Evolutionary conservation across 305 asterid species (phyloP).

Genomic region (Fraxinus paxiana): DNA sequence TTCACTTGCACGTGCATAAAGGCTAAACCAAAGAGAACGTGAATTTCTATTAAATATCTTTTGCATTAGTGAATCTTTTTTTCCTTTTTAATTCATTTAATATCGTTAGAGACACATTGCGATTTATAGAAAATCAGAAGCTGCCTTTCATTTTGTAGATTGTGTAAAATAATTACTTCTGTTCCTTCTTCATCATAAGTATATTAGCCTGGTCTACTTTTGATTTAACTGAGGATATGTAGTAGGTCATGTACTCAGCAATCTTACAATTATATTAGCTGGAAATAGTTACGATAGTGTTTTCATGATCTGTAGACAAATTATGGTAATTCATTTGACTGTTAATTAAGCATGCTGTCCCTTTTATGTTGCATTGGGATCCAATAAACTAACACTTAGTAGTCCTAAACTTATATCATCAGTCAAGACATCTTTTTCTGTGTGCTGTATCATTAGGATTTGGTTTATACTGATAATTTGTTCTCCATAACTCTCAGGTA

Average conservation of each 20-base stretch:
- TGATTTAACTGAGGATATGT: not conserved
- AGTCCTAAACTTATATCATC: constrained; percentile 2
- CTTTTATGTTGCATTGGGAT: not conserved
- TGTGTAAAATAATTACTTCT: not conserved
- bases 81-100: not conserved
- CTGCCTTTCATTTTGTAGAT: not conserved
- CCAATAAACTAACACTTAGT: not conserved
- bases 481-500: constrained; percentile 46
- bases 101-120: not conserved
- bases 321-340: not conserved
- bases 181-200: not conserved
- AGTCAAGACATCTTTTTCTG: not conserved
- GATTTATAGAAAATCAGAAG: not conserved
- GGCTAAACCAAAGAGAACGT: not conserved
- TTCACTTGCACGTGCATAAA: constrained; percentile 3
- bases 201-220: not conserved
- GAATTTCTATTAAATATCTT: not conserved
- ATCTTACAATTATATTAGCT: not conserved
- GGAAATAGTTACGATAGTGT: not conserved
- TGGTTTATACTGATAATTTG: not conserved
- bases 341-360: constrained; percentile 8
- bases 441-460: not conserved
- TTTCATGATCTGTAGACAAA: not conserved
- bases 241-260: not conserved
- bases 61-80: not conserved